Evolutionary conservation across 106 monocot genomes (phyloP), one percentile per base, ranked within the genome.

Genomic region (Allium sativum): DNA sequence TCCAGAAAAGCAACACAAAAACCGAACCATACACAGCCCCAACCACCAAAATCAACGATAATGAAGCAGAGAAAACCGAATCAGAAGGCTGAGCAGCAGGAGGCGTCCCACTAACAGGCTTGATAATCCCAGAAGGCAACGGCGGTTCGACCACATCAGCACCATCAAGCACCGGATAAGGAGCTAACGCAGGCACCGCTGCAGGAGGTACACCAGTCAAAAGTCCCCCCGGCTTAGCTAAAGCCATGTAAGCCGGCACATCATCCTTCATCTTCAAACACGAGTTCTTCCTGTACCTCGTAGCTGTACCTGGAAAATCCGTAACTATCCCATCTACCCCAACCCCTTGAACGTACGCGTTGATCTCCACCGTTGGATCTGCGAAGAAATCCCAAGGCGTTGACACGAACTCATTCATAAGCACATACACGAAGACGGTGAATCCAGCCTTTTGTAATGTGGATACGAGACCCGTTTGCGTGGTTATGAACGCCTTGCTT

Each of bases 321-420:
- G 82, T 77, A 65, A 87, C 79, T 48, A 87, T 50, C 3, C 82
- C 82, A 55, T 82, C 79, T 7, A 82, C 68, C 0, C 44, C 52
- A 41, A 60, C 72, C 5, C 48, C 74, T 8, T 63, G 53, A 18
- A 76, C 47, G 54, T 64, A 81, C 21, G 63, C 62, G 42, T 77
- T 77, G 56, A 80, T 79, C 68, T 87, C 79, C 10, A 65, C 63
- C 10, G 45, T 63, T 45, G 87, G 72, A 59, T 87, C 87, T 1
- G 67, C 59, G 7, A 76, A 77, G 71, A 79, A 82, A 21, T 87
- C 87, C 79, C 77, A 87, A 15, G 82, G 63, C 20, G 74, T 64
- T 53, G 70, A 68, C 12, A 69, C 18, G 31, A 62, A 82, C 52
- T 87, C 87, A 20, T 87, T 87, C 64, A 13, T 52, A 41, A 87